Evolutionary conservation across 495 filamentous ascomycete genomes (phyloP), one percentile per base, ranked within the genome.

Genomic region (Penicillium taxi): DNA sequence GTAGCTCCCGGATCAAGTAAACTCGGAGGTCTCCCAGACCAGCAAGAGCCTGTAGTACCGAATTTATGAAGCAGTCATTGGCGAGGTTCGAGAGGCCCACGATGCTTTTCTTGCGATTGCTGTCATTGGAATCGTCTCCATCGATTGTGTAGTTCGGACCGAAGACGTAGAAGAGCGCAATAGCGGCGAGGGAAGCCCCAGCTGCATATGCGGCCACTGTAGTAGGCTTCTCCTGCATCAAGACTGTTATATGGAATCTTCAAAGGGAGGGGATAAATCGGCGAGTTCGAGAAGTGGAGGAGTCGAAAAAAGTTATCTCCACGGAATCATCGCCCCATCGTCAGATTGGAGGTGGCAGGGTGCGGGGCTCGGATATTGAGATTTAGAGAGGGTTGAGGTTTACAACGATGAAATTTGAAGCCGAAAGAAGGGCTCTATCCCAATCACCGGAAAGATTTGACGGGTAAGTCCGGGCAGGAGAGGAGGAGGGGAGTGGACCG

Each of bases 31-130:
- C 87, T 3, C 81, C 82, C n/a, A 96, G 70, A 1, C 91, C 91
- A n/a, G 93, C 90, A 13, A 99, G 70, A 0, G 86, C 87, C 63
- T 99, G 91, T 22, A 96, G 73, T 15, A 94, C 82, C 15, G 89
- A 95, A 61, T 99, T 99, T 67, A 99, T 96, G 67, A 96, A 99
- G 68, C 91, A 99, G 61, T 99, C 93, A 66, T 96, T 96, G 40
- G 89, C 93, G 3, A 86, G 75, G 51, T 99, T 99, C 11, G 71
- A 69, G 17, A 99, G 72, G 27, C 91, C 91, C 14, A 99, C 89
- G 28, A 88, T 82, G 41, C 84, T 84, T 56, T 86, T 89, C 63
- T 90, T 94, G 32, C 84, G 77, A 37, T 74, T 64, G 36, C 59
- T 76, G 25, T 72, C 69, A 35, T 71, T 72, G 14, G 78, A 70